Conservation (phyloP, 2,329 filamentous ascomycete species). For the Penicillium sp. region DNA sequence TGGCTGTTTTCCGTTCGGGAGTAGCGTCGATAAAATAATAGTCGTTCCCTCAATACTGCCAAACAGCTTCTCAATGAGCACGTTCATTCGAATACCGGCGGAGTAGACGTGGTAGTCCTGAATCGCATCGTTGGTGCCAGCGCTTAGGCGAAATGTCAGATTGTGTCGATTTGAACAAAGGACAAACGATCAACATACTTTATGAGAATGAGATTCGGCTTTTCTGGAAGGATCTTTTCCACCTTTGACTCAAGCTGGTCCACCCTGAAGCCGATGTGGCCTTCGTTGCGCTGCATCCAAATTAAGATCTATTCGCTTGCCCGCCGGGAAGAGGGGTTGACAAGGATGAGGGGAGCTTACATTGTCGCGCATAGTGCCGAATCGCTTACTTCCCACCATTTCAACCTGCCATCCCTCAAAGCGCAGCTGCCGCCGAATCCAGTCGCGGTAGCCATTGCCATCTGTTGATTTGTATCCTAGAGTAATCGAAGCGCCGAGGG, state of each 20-base stretch:
- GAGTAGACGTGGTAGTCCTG: conserved; percentile 24
- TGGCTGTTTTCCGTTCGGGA: conserved; percentile 24
- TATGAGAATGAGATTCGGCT: conserved; percentile 34
- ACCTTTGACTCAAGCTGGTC: conserved; percentile 21
- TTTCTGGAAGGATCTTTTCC: conserved; percentile 9
- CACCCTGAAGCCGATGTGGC: conserved; percentile 28
- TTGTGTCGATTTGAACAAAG: background rate
- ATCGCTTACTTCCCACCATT: conserved; percentile 30
- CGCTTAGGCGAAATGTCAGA: conserved; percentile 22
- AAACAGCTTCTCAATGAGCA: conserved; percentile 30
- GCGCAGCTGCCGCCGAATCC: conserved; percentile 40
- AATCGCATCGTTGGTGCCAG: conserved; percentile 41
- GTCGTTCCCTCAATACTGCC: conserved; percentile 28
- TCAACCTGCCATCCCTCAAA: conserved; percentile 32
- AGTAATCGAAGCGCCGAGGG: conserved; percentile 46
- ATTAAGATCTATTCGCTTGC: background rate
- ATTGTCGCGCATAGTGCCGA: conserved; percentile 32
- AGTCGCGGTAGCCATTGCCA: conserved; percentile 47
- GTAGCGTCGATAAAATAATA: conserved; percentile 39
- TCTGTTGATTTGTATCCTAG: conserved; percentile 35
- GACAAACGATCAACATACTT: conserved; percentile 21
- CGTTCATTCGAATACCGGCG: conserved; percentile 29
- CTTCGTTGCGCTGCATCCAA: conserved; percentile 29
- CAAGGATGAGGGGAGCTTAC: conserved; percentile 13
- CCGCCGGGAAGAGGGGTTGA: no score